Conservation (phyloP, 306 rosid species). For the Trifolium pratense region DNA sequence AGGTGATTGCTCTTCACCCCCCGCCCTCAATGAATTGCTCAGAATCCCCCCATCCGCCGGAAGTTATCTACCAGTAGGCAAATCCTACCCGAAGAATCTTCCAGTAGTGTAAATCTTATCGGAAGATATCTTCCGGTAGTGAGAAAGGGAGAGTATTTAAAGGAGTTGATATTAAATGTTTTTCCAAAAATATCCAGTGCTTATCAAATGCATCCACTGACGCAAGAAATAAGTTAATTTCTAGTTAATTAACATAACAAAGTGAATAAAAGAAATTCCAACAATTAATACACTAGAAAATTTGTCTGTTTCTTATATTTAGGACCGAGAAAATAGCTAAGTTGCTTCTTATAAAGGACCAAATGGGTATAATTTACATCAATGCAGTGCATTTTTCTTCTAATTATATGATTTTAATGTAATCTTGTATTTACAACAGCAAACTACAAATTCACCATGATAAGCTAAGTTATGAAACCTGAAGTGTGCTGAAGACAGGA, state of each 20-base stretch:
- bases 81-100: too few relatives aligned
- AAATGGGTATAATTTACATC: slow-evolving; percentile 10
- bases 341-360: neutral
- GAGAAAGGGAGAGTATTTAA: neutral
- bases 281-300: neutral
- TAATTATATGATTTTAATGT: slow-evolving; percentile 19
- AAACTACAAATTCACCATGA: slow-evolving; percentile 13
- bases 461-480: slow-evolving; percentile 59
- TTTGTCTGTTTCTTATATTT: neutral
- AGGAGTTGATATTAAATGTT: neutral
- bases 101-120: too few relatives aligned
- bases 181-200: neutral
- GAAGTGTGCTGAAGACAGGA: slow-evolving; percentile 82
- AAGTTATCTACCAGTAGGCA: too few relatives aligned
- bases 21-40: too few relatives aligned
- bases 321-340: neutral
- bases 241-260: neutral
- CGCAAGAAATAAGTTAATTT: neutral
- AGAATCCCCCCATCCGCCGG: too few relatives aligned
- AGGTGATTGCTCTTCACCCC: too few relatives aligned
- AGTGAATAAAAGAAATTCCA: neutral
- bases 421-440: slow-evolving; percentile 24
- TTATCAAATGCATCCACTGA: neutral
- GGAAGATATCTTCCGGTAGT: too few relatives aligned
- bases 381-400: slow-evolving; percentile 6